phyloP scores from a whole-genome alignment of 208 protist species.

The Acanthamoeba sp. region DNA sequence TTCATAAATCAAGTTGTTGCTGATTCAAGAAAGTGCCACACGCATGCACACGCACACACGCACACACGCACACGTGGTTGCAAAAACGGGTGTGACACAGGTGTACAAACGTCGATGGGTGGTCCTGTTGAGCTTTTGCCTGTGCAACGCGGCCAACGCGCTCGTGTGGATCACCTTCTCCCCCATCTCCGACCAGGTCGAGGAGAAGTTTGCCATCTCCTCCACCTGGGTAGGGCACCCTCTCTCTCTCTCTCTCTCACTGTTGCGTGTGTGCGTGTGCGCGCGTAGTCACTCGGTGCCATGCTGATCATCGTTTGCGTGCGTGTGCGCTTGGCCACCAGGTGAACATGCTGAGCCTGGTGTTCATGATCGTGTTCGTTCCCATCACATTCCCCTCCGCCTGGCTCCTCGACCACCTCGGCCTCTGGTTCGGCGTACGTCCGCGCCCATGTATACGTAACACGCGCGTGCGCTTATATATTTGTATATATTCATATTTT shows the following conservation, averaged over 20 bases:
- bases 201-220: not conserved
- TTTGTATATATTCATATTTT: too few relatives aligned
- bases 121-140: conserved; percentile 25
- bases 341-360: conserved; percentile 63
- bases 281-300: not conserved
- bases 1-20: too few relatives aligned
- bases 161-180: conserved; percentile 69
- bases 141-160: conserved; percentile 14
- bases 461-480: too few relatives aligned
- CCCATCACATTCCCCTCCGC: conserved; percentile 5
- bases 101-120: conserved; percentile 53
- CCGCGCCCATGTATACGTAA: too few relatives aligned
- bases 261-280: not conserved
- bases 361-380: conserved; percentile 69
- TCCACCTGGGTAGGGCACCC: not conserved
- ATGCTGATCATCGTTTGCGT: not conserved
- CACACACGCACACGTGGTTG: too few relatives aligned
- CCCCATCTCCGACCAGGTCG: conserved; percentile 63
- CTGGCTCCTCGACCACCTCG: conserved; percentile 12
- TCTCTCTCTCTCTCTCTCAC: not conserved
- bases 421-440: conserved; percentile 41
- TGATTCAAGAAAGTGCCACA: too few relatives aligned
- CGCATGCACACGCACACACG: too few relatives aligned
- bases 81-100: too few relatives aligned
- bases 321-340: not conserved